These are phyloP conservation scores for Pilaira anomala DNA, from an alignment of 192 early-diverging fungal species.

Conservation along the genomic window DNA sequence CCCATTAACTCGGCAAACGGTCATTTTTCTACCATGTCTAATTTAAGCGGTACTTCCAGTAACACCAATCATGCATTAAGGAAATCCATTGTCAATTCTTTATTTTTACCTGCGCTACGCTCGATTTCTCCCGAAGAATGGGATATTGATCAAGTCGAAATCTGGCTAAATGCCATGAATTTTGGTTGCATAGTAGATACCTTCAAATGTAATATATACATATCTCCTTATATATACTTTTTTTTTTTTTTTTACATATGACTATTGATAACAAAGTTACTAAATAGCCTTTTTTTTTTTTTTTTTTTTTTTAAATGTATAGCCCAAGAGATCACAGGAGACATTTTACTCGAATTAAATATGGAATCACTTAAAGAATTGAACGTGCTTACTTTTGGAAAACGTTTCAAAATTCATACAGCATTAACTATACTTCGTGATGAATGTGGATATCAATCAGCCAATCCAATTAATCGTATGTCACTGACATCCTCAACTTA, in stretches of 20 bases:
- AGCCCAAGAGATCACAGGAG: slow-evolving; percentile 69
- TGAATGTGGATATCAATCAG: slow-evolving; percentile 22
- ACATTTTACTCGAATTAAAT: slow-evolving; percentile 59
- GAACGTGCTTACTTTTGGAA: slow-evolving; percentile 59
- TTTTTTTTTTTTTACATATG: slow-evolving; percentile 1
- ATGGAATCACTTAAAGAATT: slow-evolving; percentile 64
- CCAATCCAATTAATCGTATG: background rate
- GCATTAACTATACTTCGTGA: slow-evolving; percentile 51
- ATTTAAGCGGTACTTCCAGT: background rate
- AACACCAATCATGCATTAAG: background rate
- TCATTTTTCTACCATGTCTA: background rate
- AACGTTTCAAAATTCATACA: slow-evolving; percentile 65
- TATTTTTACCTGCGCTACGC: background rate
- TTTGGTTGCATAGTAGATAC: slow-evolving; percentile 18
- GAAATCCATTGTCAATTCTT: background rate
- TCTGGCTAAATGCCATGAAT: slow-evolving; percentile 31
- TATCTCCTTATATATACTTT: background rate
- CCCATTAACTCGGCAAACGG: background rate
- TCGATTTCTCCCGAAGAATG: slow-evolving; percentile 16
- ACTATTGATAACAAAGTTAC: background rate
- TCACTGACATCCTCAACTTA: background rate
- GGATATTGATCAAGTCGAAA: slow-evolving; percentile 26
- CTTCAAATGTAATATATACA: slow-evolving; percentile 30
- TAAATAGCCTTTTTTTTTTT: slow-evolving; percentile 4
- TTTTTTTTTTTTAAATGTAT: slow-evolving; percentile 10